Conservation (phyloP, 2,329 filamentous ascomycete genomes). For the Hymenoscyphus infarciens region DNA sequence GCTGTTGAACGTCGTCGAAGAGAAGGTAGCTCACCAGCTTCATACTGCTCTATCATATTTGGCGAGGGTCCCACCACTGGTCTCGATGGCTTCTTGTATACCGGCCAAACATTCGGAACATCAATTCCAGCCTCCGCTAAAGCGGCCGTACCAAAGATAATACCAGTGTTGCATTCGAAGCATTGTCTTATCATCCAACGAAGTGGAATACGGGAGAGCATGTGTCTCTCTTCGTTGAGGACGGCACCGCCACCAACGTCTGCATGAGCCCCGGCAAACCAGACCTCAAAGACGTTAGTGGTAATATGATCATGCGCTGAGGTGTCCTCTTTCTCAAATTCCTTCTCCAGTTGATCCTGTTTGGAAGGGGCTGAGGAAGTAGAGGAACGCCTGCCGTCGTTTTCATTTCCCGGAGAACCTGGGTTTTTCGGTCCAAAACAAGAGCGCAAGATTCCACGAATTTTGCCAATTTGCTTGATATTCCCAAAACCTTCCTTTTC, state of each 20-base stretch:
- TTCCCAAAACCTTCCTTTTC: neutral
- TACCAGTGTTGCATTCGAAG: slow-evolving; percentile 45
- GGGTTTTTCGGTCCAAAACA: slow-evolving; percentile 12
- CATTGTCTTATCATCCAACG: slow-evolving; percentile 47
- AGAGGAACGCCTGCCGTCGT: slow-evolving; percentile 4
- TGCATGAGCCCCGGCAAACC: slow-evolving; percentile 42
- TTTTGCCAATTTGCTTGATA: neutral
- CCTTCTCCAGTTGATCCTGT: slow-evolving; percentile 21
- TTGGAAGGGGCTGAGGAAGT: slow-evolving; percentile 11
- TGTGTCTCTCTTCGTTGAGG: slow-evolving; percentile 40
- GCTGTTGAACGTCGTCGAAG: slow-evolving; percentile 34
- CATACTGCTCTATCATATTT: slow-evolving; percentile 37
- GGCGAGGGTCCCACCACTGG: slow-evolving; percentile 38
- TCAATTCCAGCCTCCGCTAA: slow-evolving; percentile 43
- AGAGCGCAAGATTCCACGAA: slow-evolving; percentile 12
- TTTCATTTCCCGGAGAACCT: neutral
- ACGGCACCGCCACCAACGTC: slow-evolving; percentile 46
- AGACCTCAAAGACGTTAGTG: slow-evolving; percentile 46
- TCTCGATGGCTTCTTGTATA: slow-evolving; percentile 34
- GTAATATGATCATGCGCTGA: slow-evolving; percentile 19
- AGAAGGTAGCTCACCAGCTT: slow-evolving; percentile 34
- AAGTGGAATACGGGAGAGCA: slow-evolving; percentile 43
- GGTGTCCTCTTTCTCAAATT: slow-evolving; percentile 18
- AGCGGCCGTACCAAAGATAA: slow-evolving; percentile 39
- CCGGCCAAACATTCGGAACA: slow-evolving; percentile 40